These are phyloP conservation scores for Balamuthia mandrillaris DNA, from an alignment of 208 protist genomes.

Conservation along the genomic window DNA sequence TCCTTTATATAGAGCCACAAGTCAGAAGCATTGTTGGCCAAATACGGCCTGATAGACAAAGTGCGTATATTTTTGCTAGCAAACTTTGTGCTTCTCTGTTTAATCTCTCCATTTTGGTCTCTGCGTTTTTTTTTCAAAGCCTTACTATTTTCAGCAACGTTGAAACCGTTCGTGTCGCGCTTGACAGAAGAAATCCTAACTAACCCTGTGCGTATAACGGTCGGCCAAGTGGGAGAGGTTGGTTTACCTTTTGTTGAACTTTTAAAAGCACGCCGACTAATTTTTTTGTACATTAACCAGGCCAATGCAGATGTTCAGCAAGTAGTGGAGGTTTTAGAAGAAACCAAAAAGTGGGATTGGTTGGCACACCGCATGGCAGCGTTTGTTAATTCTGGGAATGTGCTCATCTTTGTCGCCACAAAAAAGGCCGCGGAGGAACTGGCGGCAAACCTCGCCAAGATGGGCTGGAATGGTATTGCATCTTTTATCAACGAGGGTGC, in stretches of 20 bases:
- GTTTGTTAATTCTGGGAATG: conserved; percentile 40
- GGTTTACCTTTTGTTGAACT: too few relatives aligned
- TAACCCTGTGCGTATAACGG: conserved; percentile 53
- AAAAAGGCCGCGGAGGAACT: conserved; percentile 50
- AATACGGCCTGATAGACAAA: conserved; percentile 64
- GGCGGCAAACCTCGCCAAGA: not conserved
- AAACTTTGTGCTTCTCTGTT: too few relatives aligned
- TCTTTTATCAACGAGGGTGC: not conserved
- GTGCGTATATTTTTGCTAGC: too few relatives aligned
- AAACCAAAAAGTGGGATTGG: conserved; percentile 56
- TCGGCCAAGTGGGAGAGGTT: conserved; percentile 48
- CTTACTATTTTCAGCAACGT: conserved; percentile 49
- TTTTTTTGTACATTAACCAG: too few relatives aligned
- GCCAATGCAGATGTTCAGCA: conserved; percentile 58
- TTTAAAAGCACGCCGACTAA: too few relatives aligned
- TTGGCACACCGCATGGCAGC: conserved; percentile 12
- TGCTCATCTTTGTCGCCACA: conserved; percentile 60
- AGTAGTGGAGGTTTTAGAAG: conserved; percentile 47
- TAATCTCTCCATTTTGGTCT: conserved; percentile 13
- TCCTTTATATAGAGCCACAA: conserved; percentile 51
- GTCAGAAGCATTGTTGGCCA: conserved; percentile 49
- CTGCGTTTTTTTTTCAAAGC: not conserved
- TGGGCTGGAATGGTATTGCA: not conserved
- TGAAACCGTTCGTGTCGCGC: conserved; percentile 37
- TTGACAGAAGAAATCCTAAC: conserved; percentile 48